Evolutionary conservation across 176 grass and related monocot genomes (phyloP), one percentile per base, ranked within the genome.

Genomic region (Musa itinerans): DNA sequence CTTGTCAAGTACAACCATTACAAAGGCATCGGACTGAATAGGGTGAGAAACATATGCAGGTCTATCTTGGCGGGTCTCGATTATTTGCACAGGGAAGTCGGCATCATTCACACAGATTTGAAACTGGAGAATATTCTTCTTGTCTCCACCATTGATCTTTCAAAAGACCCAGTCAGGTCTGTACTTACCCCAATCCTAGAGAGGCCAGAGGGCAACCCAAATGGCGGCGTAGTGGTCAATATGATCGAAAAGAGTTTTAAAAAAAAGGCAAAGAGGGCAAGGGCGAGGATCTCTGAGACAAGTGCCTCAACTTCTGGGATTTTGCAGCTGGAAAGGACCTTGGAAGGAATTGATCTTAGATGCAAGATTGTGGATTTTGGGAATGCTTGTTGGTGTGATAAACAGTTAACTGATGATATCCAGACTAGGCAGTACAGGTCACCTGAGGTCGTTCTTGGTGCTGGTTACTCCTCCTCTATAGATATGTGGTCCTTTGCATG

Each of bases 301-400:
- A 93, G 82, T 75, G 81, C 92, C 63, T 85, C 90, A 67, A 68
- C 67, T 71, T 79, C 57, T n/a, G 89, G 86, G 66, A 74, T 68
- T 72, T 78, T 83, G 9, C 76, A 56, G 17, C 25, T 54, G 74
- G 90, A 93, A 81, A 88, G 94, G 65, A 93, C 81, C 71, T 90
- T 97, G 71, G 87, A 90, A 75, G 89, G 79, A 78, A 97, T 93
- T 66, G 83, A 97, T 77, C 78, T 97, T 67, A 82, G 74, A 84
- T 97, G 90, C 61, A 97, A 97, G 86, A 83, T 97, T 79, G 90
- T 93, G 63, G 93, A 97, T 78, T 90, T 97, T 76, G 88, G 93
- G 54, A 97, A 97, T 79, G 93, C 93, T 77, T 97, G 90, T 79
- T 97, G 90, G 90, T 88, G 76, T 54, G 81, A 97, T 80, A 97